phyloP scores from a whole-genome alignment of 2,329 filamentous ascomycete genomes.

The Fusarium sp. region DNA sequence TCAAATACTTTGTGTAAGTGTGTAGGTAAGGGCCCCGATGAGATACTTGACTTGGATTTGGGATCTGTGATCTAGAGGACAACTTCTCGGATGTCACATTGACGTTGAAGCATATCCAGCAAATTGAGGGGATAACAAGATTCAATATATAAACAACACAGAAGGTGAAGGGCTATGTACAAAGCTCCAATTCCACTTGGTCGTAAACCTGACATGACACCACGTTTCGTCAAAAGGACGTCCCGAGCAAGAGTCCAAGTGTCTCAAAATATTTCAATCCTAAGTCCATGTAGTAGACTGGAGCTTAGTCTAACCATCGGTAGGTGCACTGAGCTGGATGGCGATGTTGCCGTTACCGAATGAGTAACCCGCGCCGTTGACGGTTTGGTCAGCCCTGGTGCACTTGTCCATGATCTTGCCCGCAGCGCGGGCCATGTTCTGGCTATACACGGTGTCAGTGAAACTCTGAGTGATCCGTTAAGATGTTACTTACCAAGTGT shows the following conservation, averaged over 20 bases:
- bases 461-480: not conserved
- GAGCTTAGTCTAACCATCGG: not conserved
- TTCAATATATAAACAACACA: not conserved
- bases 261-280: not conserved
- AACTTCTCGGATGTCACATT: too few species aligned
- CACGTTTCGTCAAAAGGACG: not conserved
- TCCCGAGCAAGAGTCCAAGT: not conserved
- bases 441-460: not conserved
- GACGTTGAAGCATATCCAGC: too few species aligned
- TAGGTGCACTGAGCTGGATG: not conserved
- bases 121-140: too few species aligned
- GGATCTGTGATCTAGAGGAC: too few species aligned
- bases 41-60: too few species aligned
- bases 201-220: not conserved
- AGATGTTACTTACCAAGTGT: not conserved
- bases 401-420: slow-evolving; percentile 3
- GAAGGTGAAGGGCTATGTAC: not conserved
- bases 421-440: not conserved
- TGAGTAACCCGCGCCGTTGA: not conserved
- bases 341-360: not conserved
- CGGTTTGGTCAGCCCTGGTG: not conserved
- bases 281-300: not conserved
- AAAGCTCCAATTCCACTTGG: not conserved
- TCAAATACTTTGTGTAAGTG: not conserved
- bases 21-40: not conserved